Base-by-base conservation (phyloP, 768 basidiomycete species). In the Amanita rubescens region DNA sequence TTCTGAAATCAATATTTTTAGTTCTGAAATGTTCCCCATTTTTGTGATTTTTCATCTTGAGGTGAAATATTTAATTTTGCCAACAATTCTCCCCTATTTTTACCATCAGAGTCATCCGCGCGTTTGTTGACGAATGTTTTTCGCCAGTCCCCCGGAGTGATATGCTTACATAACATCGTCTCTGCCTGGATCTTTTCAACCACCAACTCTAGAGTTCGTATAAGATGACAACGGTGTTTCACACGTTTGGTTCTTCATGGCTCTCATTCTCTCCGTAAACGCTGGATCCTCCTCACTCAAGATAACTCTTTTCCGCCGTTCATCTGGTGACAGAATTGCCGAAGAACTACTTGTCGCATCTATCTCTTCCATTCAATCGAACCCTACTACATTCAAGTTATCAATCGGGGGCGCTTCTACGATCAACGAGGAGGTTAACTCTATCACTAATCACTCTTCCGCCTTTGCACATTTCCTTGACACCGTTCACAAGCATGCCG, bases 271-370 rank as follows among this genome's bases (percentile, higher is more conserved):
- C 49, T 74, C 89, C 3, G 74, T 85, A 58, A 91, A 91, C 59
- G 81, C 90, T 5, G 90, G 90, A 35, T 90, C 89, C 0, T 92
- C 90, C 1, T 92, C 90, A 5, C 82, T 93, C 70, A 93, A 92
- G 70, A 79, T 87, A 42, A 82, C 86, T 11, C 77, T 93, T 42
- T 93, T 78, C 60, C 32, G 35, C 19, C 25, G 55, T 3, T 49
- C 51, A 7, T 35, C 50, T 51, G 64, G 39, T 27, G 58, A 59
- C 30, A 58, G 57, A 27, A 72, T 74, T 7, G 68, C 72, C 8
- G 55, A 69, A 3, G 74, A 82, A 33, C 52, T 81, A 24, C 63
- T 84, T 42, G 76, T 71, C 3, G 79, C 76, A 12, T 75, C 75
- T 34, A 71, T 82, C 38, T 74, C 79, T n/a, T 76, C 78, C 58